Evolutionary conservation across 441 rosid species (phyloP).

Genomic region (Bocquillonia castaneifolia): DNA sequence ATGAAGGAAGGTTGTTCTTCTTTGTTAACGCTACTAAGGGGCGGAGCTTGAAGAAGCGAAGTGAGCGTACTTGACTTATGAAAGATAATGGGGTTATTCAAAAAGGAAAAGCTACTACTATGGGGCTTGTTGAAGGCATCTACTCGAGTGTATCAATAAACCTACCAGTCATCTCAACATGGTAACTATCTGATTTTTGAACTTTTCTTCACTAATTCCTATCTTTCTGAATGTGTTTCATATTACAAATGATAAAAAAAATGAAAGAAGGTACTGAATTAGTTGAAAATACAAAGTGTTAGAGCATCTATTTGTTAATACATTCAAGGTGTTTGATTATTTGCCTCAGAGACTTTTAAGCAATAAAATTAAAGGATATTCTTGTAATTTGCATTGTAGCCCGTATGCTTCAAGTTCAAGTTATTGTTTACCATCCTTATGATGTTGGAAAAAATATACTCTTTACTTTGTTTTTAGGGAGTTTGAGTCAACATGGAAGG

Average conservation of each 20-base stretch:
- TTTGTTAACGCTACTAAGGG: no score
- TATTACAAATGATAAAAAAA: neutral
- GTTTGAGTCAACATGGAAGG: conserved; percentile 18
- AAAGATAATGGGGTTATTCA: no score
- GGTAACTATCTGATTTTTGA: conserved; percentile 25
- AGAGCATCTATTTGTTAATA: neutral
- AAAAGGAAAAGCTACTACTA: no score
- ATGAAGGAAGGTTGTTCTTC: no score
- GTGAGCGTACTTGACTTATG: no score
- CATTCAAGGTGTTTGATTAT: conserved; percentile 4
- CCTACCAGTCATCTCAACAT: no score
- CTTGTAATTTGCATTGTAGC: neutral
- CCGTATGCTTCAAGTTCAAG: neutral
- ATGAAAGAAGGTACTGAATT: neutral
- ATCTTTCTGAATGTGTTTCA: conserved; percentile 19
- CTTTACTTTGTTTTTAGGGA: conserved; percentile 33
- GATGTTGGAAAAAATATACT: conserved; percentile 1
- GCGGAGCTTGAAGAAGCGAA: no score
- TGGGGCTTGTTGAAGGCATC: no score
- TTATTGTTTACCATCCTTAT: neutral
- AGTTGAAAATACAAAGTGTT: no score
- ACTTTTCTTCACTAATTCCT: neutral
- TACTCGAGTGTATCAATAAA: no score
- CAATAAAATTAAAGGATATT: neutral
- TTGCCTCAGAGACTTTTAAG: neutral